phyloP scores from a whole-genome alignment of 1,284 basidiomycete species.

The Agroathelia rolfsii region DNA sequence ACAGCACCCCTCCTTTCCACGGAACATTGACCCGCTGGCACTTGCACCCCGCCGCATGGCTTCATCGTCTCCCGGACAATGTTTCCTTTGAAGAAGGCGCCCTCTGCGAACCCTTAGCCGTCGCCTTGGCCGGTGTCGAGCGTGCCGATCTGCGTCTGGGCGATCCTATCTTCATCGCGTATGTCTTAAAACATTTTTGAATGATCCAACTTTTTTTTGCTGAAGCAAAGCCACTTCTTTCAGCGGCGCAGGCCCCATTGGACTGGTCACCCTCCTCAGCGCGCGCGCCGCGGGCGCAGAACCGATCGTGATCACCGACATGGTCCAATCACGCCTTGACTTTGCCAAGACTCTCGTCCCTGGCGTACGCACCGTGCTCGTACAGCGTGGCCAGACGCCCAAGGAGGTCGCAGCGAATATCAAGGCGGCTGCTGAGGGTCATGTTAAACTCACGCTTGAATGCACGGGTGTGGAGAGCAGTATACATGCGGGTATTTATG shows the following conservation, averaged over 20 bases:
- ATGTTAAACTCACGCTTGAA: constrained; percentile 47
- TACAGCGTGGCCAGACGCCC: constrained; percentile 30
- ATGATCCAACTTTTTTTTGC: too few species aligned
- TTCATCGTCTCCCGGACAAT: constrained; percentile 46
- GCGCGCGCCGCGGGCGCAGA: constrained; percentile 74
- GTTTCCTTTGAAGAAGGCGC: constrained; percentile 56
- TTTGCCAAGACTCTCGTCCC: constrained; percentile 78
- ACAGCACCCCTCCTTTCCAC: constrained; percentile 53
- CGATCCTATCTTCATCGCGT: constrained; percentile 51
- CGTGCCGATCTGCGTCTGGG: constrained; percentile 50
- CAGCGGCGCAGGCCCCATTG: constrained; percentile 79
- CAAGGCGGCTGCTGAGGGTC: constrained; percentile 35
- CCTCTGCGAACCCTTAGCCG: constrained; percentile 52
- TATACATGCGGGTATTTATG: constrained; percentile 58
- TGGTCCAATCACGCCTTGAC: constrained; percentile 69
- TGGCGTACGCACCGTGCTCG: constrained; percentile 47
- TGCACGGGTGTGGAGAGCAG: constrained; percentile 74
- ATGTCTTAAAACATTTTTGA: too few species aligned
- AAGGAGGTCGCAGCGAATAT: constrained; percentile 42
- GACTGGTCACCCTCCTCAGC: constrained; percentile 70
- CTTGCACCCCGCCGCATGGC: constrained; percentile 54
- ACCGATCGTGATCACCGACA: constrained; percentile 71
- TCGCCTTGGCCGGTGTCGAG: constrained; percentile 54
- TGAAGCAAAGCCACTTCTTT: constrained; percentile 7
- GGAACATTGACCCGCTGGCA: constrained; percentile 54